A percentile compares a stretch with the other conserved stretches of the same genome.
phyloP scores from a whole-genome alignment of 768 basidiomycete species.

The Termitomyces sp. region DNA sequence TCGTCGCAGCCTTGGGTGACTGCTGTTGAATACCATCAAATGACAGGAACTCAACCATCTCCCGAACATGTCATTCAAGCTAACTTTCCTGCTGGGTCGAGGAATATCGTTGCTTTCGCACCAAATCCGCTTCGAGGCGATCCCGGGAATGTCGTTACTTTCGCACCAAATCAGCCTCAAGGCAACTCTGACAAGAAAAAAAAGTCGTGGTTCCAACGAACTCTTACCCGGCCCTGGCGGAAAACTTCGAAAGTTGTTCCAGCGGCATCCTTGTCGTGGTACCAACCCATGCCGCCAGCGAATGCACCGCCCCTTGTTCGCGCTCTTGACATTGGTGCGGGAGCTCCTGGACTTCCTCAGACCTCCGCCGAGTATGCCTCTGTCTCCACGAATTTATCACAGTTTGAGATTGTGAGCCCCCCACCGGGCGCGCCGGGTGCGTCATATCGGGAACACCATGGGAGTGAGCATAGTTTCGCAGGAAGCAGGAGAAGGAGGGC shows the following conservation, averaged over 20 bases:
- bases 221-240: conserved; percentile 25
- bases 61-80: conserved; percentile 7
- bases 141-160: conserved; percentile 4
- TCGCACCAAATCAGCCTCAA: conserved; percentile 13
- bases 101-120: conserved; percentile 3
- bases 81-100: not conserved
- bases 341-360: conserved; percentile 11
- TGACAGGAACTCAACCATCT: conserved; percentile 15
- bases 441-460: conserved; percentile 1
- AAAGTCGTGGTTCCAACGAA: conserved; percentile 34
- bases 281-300: conserved; percentile 15
- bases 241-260: conserved; percentile 9
- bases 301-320: conserved; percentile 5
- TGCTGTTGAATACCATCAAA: conserved; percentile 24
- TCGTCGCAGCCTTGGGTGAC: conserved; percentile 31
- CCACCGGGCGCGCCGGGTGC: conserved; percentile 8
- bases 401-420: conserved; percentile 27
- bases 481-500: conserved; percentile 17
- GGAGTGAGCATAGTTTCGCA: conserved; percentile 18
- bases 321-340: conserved; percentile 15
- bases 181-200: conserved; percentile 28
- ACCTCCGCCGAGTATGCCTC: conserved; percentile 18
- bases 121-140: conserved; percentile 15
- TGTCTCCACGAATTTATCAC: conserved; percentile 27
- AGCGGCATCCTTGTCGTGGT: conserved; percentile 21